Evolutionary conservation across 192 early-diverging fungal genomes (phyloP).

Genomic region (Chytriomyces sp.): DNA sequence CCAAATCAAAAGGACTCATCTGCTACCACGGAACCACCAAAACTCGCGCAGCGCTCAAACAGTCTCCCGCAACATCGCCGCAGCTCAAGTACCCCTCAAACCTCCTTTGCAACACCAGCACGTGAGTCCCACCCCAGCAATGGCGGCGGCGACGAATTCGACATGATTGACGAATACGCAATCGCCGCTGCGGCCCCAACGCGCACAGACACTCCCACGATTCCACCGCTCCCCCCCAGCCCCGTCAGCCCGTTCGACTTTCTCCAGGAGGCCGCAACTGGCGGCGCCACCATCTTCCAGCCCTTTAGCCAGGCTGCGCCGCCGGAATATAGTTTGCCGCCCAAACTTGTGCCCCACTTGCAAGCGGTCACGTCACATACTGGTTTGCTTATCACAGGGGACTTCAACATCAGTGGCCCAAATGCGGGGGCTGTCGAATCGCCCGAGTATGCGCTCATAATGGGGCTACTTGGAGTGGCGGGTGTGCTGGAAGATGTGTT

Average conservation of each 20-base stretch:
- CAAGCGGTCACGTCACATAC: slow-evolving; percentile 9
- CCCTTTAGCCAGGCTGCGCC: neutral
- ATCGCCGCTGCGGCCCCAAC: neutral
- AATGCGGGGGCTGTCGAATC: neutral
- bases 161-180: slow-evolving; percentile 33
- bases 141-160: slow-evolving; percentile 18
- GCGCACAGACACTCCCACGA: neutral
- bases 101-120: neutral
- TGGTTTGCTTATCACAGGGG: neutral
- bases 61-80: neutral
- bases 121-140: neutral
- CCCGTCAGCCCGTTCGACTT: neutral
- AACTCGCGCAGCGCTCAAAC: neutral
- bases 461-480: neutral
- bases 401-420: slow-evolving; percentile 4
- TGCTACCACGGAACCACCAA: neutral
- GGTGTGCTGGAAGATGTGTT: neutral
- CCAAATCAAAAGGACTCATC: neutral
- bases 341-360: slow-evolving; percentile 5
- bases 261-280: too few relatives aligned
- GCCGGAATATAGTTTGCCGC: neutral
- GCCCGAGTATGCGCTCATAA: slow-evolving; percentile 3
- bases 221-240: neutral
- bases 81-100: neutral
- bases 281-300: too few relatives aligned